phyloP scores from a whole-genome alignment of 2,329 filamentous ascomycete species.

The Beauveria scarabaeidicola region DNA sequence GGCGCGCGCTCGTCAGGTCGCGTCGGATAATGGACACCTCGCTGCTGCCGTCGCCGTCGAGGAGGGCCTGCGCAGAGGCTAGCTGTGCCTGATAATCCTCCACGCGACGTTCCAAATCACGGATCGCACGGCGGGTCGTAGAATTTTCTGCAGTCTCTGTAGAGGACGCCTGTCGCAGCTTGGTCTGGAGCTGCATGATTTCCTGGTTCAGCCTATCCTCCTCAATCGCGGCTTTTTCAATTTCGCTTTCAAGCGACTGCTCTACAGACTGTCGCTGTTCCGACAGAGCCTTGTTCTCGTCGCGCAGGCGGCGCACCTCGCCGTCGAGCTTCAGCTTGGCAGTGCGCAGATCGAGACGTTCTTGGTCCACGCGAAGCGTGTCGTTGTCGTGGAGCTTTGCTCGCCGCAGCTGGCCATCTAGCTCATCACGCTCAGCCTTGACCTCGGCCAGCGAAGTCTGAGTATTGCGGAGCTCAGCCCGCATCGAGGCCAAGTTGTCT shows the following conservation, averaged over 20 bases:
- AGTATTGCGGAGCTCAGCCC: slow-evolving; percentile 51
- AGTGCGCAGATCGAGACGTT: slow-evolving; percentile 59
- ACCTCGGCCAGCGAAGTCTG: slow-evolving; percentile 47
- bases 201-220: slow-evolving; percentile 53
- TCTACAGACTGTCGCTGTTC: slow-evolving; percentile 53
- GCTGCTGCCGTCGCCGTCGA: slow-evolving; percentile 33
- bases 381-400: slow-evolving; percentile 48
- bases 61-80: slow-evolving; percentile 24
- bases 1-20: slow-evolving; percentile 54
- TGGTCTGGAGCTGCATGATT: slow-evolving; percentile 42
- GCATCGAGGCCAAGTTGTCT: slow-evolving; percentile 51
- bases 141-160: slow-evolving; percentile 45
- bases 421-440: slow-evolving; percentile 58
- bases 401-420: slow-evolving; percentile 51
- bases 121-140: slow-evolving; percentile 53
- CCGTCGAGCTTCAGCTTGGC: slow-evolving; percentile 59
- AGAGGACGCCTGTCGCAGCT: slow-evolving; percentile 35
- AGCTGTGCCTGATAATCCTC: slow-evolving; percentile 43
- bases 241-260: slow-evolving; percentile 55
- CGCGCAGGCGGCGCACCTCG: slow-evolving; percentile 55
- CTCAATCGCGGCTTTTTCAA: slow-evolving; percentile 57
- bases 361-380: slow-evolving; percentile 55
- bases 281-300: slow-evolving; percentile 51
- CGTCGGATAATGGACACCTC: slow-evolving; percentile 54
- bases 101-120: slow-evolving; percentile 55